These are phyloP conservation scores for Saksenaea oblongispora DNA, from an alignment of 371 early-diverging fungal species.

Conservation along the genomic window DNA sequence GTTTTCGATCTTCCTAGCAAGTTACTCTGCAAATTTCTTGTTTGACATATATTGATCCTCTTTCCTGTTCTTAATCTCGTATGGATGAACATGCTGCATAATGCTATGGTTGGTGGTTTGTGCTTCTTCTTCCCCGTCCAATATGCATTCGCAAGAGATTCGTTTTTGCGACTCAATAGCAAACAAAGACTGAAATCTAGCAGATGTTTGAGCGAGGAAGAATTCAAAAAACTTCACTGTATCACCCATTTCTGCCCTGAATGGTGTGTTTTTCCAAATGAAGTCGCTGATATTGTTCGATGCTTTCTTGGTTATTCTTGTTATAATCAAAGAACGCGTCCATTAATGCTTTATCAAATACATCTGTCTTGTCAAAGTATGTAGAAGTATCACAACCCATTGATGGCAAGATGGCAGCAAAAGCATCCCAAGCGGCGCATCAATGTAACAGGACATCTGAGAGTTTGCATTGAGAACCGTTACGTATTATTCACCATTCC, in stretches of 20 bases:
- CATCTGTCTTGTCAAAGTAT: too few relatives aligned
- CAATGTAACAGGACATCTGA: neutral
- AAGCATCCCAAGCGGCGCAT: neutral
- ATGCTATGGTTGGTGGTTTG: neutral
- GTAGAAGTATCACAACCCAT: neutral
- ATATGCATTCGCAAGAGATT: too few relatives aligned
- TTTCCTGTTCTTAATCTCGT: neutral
- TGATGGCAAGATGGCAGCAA: neutral
- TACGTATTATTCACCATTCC: neutral
- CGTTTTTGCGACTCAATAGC: too few relatives aligned
- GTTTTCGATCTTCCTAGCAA: neutral
- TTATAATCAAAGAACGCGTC: too few relatives aligned
- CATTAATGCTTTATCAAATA: too few relatives aligned
- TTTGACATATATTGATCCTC: neutral
- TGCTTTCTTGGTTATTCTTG: too few relatives aligned
- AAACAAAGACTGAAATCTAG: neutral
- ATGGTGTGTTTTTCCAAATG: neutral
- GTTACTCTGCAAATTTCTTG: neutral
- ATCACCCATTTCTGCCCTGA: neutral
- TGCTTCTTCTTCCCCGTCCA: neutral
- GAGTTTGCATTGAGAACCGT: neutral
- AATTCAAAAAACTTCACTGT: neutral
- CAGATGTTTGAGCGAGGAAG: neutral
- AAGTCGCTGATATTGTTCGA: neutral
- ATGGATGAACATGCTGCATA: neutral